Conservation (phyloP, 208 protist species). For the Trypanosoma rangeli region DNA sequence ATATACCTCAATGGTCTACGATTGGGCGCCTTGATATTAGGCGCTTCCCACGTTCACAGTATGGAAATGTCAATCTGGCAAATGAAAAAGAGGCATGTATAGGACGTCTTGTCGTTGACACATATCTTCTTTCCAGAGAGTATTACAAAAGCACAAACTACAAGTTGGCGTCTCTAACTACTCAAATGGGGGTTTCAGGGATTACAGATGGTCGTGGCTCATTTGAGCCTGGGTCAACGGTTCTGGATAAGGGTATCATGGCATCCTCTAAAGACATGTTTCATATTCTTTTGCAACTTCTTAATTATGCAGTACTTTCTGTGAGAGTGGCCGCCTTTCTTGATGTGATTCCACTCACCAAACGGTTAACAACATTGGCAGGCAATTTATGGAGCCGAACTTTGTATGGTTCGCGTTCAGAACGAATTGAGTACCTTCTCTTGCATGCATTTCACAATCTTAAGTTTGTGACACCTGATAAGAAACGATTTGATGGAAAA, state of each 20-base stretch:
- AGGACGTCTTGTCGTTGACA: conserved; percentile 95
- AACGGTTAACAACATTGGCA: conserved; percentile 96
- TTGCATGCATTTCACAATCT: conserved; percentile 95
- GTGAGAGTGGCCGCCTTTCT: conserved; percentile 92
- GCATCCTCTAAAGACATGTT: conserved; percentile 52
- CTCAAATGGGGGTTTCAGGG: conserved; percentile 73
- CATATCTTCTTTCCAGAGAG: conserved; percentile 92
- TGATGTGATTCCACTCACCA: conserved; percentile 96
- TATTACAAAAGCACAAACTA: conserved; percentile 93
- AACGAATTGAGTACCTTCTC: conserved; percentile 99
- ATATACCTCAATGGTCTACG: conserved; percentile 90
- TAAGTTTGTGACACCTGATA: conserved; percentile 97
- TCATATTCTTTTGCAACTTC: conserved; percentile 60
- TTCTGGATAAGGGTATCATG: conserved; percentile 53
- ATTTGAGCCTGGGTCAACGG: conserved; percentile 67
- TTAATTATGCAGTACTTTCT: conserved; percentile 80
- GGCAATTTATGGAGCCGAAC: conserved; percentile 97
- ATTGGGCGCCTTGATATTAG: conserved; percentile 87
- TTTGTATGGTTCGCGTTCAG: conserved; percentile 93
- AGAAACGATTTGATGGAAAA: conserved; percentile 72
- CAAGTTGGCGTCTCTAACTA: conserved; percentile 75
- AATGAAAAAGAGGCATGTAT: conserved; percentile 87
- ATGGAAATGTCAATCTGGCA: conserved; percentile 40
- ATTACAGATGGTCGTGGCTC: conserved; percentile 50
- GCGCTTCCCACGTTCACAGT: conserved; percentile 63